Percentiles rank a stretch among this genome's conserved stretches.
Conservation (phyloP, 2,329 filamentous ascomycete species). For the Paecilomyces sp. region DNA sequence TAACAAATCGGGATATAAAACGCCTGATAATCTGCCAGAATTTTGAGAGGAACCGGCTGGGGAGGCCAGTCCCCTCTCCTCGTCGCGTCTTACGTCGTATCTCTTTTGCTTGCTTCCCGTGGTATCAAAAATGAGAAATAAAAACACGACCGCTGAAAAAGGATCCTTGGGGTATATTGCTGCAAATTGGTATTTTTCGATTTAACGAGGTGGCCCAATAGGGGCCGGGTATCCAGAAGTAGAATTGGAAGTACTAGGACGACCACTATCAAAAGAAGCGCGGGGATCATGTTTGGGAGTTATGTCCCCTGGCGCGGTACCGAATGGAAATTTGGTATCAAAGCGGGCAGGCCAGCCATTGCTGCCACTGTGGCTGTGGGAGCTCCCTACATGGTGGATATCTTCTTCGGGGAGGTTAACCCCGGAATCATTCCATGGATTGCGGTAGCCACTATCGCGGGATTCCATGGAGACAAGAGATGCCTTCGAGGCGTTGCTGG, state of each 20-base stretch:
- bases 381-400: constrained; percentile 42
- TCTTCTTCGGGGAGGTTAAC: constrained; percentile 92
- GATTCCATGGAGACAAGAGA: constrained; percentile 95
- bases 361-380: constrained; percentile 56
- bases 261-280: constrained; percentile 82
- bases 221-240: constrained; percentile 95
- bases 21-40: not conserved
- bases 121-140: constrained; percentile 24
- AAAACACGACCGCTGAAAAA: constrained; percentile 25
- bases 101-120: constrained; percentile 11
- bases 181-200: constrained; percentile 39
- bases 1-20: constrained; percentile 2
- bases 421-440: constrained; percentile 96
- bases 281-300: constrained; percentile 78
- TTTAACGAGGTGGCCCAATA: constrained; percentile 85
- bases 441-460: constrained; percentile 87
- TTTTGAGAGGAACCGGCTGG: not conserved
- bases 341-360: constrained; percentile 45
- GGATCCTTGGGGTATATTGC: constrained; percentile 39
- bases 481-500: constrained; percentile 83
- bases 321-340: constrained; percentile 61
- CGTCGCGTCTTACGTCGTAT: constrained; percentile 4
- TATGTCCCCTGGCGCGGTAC: constrained; percentile 62
- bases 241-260: constrained; percentile 91
- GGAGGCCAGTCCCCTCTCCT: not conserved